Conservation (phyloP, 306 rosid genomes). For the Glycine latifolia region DNA sequence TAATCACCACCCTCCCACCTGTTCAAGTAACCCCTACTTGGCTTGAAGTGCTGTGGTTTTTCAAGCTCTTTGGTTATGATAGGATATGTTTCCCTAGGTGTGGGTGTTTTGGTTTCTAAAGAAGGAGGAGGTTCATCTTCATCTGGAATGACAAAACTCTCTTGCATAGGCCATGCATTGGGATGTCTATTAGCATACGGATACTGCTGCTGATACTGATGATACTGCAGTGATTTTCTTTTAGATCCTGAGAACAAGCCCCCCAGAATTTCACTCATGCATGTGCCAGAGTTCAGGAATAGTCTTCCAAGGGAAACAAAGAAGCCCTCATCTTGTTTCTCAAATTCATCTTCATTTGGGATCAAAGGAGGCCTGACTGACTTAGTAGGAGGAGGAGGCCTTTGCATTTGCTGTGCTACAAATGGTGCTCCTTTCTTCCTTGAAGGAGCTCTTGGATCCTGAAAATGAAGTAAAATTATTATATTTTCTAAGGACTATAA, state of each 20-base stretch:
- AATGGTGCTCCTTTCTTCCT: constrained; percentile 58
- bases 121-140: constrained; percentile 95
- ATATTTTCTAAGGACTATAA: not conserved
- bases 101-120: constrained; percentile 70
- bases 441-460: constrained; percentile 65
- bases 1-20: constrained; percentile 69
- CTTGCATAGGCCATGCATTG: constrained; percentile 87
- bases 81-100: constrained; percentile 61
- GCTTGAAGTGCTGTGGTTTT: constrained; percentile 66
- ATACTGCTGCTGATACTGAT: constrained; percentile 70
- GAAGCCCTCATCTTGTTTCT: constrained; percentile 81
- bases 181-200: constrained; percentile 59
- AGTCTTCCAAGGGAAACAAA: constrained; percentile 89
- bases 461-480: constrained; percentile 22
- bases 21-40: constrained; percentile 55
- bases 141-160: constrained; percentile 85
- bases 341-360: constrained; percentile 79
- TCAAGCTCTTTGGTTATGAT: constrained; percentile 72
- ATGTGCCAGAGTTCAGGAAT: constrained; percentile 71
- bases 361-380: constrained; percentile 85
- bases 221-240: constrained; percentile 70
- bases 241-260: constrained; percentile 68
- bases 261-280: constrained; percentile 69
- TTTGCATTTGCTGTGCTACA: constrained; percentile 65
- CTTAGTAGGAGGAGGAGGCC: constrained; percentile 40